Conservation (phyloP, 768 basidiomycete genomes). For the Pulveroboletus sp. region DNA sequence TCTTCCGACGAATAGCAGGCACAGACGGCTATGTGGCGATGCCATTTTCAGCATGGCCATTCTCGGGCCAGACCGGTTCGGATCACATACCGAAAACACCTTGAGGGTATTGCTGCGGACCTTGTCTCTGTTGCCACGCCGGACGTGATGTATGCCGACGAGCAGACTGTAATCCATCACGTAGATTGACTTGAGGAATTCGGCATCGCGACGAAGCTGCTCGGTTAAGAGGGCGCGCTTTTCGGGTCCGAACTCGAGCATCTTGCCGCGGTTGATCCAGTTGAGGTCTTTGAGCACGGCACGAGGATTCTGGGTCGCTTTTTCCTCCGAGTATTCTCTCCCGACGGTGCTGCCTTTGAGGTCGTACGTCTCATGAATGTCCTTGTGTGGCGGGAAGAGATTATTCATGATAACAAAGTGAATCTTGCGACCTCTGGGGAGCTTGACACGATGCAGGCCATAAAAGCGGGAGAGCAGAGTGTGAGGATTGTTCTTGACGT, state of each 20-base stretch:
- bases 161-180: constrained; percentile 98
- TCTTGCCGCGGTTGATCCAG: constrained; percentile 81
- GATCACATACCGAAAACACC: constrained; percentile 77
- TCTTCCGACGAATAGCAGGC: constrained; percentile 59
- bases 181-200: constrained; percentile 73
- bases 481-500: constrained; percentile 89
- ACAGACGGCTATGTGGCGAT: constrained; percentile 58
- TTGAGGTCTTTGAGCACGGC: constrained; percentile 96
- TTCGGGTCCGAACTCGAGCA: constrained; percentile 91
- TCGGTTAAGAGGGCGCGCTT: constrained; percentile 89
- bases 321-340: constrained; percentile 82
- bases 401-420: constrained; percentile 99
- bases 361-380: constrained; percentile 97
- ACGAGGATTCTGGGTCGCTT: constrained; percentile 69
- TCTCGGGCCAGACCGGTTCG: not conserved
- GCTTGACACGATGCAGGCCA: constrained; percentile 95
- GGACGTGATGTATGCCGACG: constrained; percentile 91
- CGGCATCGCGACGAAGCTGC: constrained; percentile 84
- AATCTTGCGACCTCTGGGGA: constrained; percentile 90
- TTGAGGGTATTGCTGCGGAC: constrained; percentile 86
- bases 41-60: constrained; percentile 1
- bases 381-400: constrained; percentile 94
- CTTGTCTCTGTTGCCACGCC: constrained; percentile 88
- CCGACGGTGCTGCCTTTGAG: constrained; percentile 94
- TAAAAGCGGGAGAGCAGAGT: constrained; percentile 94